Percentiles rank a stretch among this genome's conserved stretches.
These are phyloP conservation scores for Ceratocystis papillata DNA, from an alignment of 2,329 filamentous ascomycete genomes.

Conservation along the genomic window DNA sequence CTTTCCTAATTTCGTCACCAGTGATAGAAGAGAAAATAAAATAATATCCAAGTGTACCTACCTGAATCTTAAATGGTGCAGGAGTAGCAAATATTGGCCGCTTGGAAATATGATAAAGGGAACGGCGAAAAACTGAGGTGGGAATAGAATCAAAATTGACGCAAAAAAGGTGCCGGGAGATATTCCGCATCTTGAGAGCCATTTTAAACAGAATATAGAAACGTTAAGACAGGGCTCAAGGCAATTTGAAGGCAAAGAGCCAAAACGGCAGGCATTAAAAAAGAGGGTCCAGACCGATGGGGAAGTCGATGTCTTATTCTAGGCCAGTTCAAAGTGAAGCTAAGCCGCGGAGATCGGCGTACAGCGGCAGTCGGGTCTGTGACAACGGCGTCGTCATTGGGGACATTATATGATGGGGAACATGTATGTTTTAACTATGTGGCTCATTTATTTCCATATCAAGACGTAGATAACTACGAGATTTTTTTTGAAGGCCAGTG, in stretches of 20 bases:
- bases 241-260: neutral
- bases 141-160: slow-evolving; percentile 1
- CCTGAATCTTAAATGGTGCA: neutral
- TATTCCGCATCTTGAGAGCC: neutral
- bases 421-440: neutral
- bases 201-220: neutral
- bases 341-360: slow-evolving; percentile 15
- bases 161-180: slow-evolving; percentile 7
- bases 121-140: neutral
- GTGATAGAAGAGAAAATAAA: neutral
- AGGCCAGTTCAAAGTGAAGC: neutral
- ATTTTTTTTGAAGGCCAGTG: neutral
- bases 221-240: neutral
- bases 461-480: neutral
- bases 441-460: neutral
- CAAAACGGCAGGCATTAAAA: slow-evolving; percentile 1
- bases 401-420: neutral
- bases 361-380: slow-evolving; percentile 8
- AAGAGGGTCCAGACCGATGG: slow-evolving; percentile 9
- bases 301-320: neutral
- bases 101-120: neutral
- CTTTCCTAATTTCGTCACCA: neutral
- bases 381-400: neutral
- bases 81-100: neutral
- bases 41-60: neutral